Evolutionary conservation across 345 rosid species (phyloP), one percentile per base, ranked within the genome.

Genomic region (Carallia pectinifolia): DNA sequence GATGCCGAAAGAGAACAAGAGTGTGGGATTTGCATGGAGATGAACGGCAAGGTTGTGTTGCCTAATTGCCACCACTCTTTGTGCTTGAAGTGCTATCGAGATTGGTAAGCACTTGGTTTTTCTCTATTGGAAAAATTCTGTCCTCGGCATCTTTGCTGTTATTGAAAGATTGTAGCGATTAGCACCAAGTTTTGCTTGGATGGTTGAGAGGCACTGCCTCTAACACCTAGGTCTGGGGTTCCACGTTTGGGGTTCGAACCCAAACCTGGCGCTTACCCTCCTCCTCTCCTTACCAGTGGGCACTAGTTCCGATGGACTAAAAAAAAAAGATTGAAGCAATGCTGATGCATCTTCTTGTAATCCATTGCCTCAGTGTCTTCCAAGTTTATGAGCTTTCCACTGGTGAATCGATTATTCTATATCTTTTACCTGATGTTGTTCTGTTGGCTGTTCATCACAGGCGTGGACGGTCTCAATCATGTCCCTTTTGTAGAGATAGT

Each of bases 401-500:
- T 23, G 15, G 15, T 55, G 5, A 23, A 29, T 23, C 6, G 9
- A 29, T 13, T 12, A 55, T 55, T 2, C 50, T 44, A 13, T 44
- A 13, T 44, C 50, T 44, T 0, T 44, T 12, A 2, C 50, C 50
- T 44, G 50, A 55, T 23, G 59, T 44, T 64, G 23, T 23, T 12
- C 53, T 44, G 6, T 64, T 47, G 19, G 4, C 31, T 16, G 10
- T 64, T 6, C 19, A 19, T 19, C 12, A 47, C 60, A 89, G 91
- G 94, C 75, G 94, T 18, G 12, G 71, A 38, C 74, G 86, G 52
- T 87, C 94, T 0, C 83, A 79, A 72, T 89, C 94, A 0, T 89
- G 94, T 70, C 94, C 94, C 30, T 89, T 89, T 66, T 89, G 94
- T 40, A 85, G 91, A 0, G 87, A 85, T 72, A 79, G 81, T 78